These are phyloP conservation scores for Phytophthora cryptogea DNA, from an alignment of 352 stramenopile species.

Conservation along the genomic window DNA sequence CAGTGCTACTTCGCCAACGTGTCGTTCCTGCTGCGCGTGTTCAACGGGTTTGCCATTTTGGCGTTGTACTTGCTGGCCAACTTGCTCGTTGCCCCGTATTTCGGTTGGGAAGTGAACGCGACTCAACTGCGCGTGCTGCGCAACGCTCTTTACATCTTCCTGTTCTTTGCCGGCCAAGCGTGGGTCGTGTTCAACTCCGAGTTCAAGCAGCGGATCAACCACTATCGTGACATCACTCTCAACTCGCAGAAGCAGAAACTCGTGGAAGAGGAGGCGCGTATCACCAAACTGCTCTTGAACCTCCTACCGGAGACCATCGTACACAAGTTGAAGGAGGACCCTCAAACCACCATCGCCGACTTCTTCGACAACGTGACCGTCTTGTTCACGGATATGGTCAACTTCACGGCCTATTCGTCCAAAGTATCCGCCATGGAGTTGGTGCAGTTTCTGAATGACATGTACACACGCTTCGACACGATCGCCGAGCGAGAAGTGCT, in stretches of 20 bases:
- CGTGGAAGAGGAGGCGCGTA: slow-evolving; percentile 75
- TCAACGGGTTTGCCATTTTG: slow-evolving; percentile 64
- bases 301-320: slow-evolving; percentile 86
- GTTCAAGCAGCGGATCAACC: slow-evolving; percentile 89
- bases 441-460: slow-evolving; percentile 89
- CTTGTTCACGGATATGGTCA: slow-evolving; percentile 88
- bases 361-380: slow-evolving; percentile 88
- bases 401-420: slow-evolving; percentile 85
- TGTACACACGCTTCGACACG: slow-evolving; percentile 89
- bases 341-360: slow-evolving; percentile 78
- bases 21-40: slow-evolving; percentile 69
- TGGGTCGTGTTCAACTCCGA: slow-evolving; percentile 89
- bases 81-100: slow-evolving; percentile 54
- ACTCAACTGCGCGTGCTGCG: slow-evolving; percentile 58
- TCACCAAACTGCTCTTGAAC: slow-evolving; percentile 81
- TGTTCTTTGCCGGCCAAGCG: slow-evolving; percentile 77
- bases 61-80: slow-evolving; percentile 69
- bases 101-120: slow-evolving; percentile 41
- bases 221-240: slow-evolving; percentile 82
- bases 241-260: slow-evolving; percentile 87
- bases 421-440: slow-evolving; percentile 85
- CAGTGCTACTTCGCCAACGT: slow-evolving; percentile 87
- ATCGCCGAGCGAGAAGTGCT: slow-evolving; percentile 85
- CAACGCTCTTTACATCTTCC: slow-evolving; percentile 84
- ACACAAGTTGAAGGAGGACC: slow-evolving; percentile 82